phyloP scores from a whole-genome alignment of 2,329 filamentous ascomycete genomes.

The Chrysoporthe puriensis region DNA sequence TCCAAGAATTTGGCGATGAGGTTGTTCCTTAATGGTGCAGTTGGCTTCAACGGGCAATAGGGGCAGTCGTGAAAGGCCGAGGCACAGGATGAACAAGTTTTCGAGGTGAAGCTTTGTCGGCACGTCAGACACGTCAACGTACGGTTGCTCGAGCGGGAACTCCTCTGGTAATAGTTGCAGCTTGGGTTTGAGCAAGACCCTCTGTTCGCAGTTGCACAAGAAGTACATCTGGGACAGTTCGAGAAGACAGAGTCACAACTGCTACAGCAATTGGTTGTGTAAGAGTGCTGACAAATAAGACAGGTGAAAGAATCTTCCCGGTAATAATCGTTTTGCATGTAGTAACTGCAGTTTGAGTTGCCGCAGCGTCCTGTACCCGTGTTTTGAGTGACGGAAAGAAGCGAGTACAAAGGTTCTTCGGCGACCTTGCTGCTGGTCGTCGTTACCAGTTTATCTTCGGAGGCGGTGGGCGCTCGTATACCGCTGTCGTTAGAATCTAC shows the following conservation, averaged over 20 bases:
- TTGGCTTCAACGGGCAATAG: background rate
- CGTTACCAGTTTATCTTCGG: background rate
- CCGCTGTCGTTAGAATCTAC: too few species aligned
- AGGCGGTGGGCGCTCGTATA: background rate
- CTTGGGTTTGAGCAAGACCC: background rate
- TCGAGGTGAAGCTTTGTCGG: rapidly evolving
- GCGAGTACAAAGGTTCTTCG: background rate
- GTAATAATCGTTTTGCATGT: background rate
- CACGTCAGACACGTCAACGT: background rate
- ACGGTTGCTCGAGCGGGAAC: background rate
- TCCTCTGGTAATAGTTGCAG: background rate
- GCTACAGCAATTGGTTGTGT: background rate
- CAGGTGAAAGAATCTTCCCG: rapidly evolving
- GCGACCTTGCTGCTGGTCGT: background rate
- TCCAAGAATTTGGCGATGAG: constrained; percentile 15
- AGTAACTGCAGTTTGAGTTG: background rate
- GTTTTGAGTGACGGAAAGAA: background rate
- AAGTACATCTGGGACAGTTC: constrained; percentile 4
- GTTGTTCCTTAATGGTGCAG: too few species aligned
- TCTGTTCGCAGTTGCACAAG: background rate
- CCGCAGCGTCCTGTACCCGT: background rate
- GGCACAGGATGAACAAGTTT: rapidly evolving
- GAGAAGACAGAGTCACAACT: background rate
- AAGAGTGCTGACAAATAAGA: background rate
- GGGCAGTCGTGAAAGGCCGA: background rate